Conservation (phyloP, 2,329 filamentous ascomycete genomes). For the Hortaea werneckii region DNA sequence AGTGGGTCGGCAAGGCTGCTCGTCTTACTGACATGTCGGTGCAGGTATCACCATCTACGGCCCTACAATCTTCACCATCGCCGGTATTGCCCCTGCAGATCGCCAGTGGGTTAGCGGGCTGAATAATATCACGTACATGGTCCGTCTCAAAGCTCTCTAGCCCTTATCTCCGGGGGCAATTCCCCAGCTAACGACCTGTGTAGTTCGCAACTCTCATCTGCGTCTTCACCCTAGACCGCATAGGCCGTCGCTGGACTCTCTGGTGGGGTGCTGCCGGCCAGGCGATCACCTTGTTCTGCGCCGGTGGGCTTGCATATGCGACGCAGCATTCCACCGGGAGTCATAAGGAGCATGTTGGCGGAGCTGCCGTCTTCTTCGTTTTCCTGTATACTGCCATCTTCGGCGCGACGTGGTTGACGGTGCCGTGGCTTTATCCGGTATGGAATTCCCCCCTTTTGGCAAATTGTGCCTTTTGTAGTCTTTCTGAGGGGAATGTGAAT, state of each 20-base stretch:
- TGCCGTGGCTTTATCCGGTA: slow-evolving; percentile 35
- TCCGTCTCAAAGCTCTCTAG: not conserved
- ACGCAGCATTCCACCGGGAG: not conserved
- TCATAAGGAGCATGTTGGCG: slow-evolving; percentile 2
- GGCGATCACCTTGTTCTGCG: slow-evolving; percentile 25
- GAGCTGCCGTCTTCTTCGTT: slow-evolving; percentile 58
- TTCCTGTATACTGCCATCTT: slow-evolving; percentile 59
- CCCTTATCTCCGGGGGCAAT: no score
- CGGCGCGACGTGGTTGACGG: slow-evolving; percentile 52
- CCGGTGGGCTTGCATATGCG: slow-evolving; percentile 15
- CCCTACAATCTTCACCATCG: slow-evolving; percentile 25
- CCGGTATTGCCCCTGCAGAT: slow-evolving; percentile 25
- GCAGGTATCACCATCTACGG: slow-evolving; percentile 26
- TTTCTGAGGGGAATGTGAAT: no score
- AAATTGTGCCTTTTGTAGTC: no score
- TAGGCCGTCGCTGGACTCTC: slow-evolving; percentile 24
- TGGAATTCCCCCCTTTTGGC: no score
- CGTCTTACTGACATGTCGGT: not conserved
- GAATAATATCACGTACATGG: slow-evolving; percentile 22
- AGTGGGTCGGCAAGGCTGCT: no score
- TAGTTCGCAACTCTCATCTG: slow-evolving; percentile 26
- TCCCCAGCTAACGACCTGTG: slow-evolving; percentile 13
- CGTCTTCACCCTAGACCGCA: slow-evolving; percentile 27
- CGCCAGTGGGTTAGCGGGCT: slow-evolving; percentile 33
- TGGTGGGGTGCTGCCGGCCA: slow-evolving; percentile 27